Conservation (phyloP, 192 early-diverging fungal genomes). For the Bifiguratus adelaidae region DNA sequence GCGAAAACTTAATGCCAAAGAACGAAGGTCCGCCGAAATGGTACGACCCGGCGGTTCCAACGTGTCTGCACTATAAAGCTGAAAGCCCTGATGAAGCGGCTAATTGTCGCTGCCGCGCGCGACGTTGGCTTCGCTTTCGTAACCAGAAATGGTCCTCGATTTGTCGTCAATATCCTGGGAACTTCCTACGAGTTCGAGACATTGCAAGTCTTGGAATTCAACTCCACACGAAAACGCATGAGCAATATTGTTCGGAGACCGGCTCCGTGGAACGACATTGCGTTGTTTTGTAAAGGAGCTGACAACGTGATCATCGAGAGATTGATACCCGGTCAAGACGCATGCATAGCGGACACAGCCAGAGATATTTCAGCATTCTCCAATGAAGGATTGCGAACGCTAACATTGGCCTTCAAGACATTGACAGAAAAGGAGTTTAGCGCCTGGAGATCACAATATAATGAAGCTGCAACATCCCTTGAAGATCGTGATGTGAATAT, state of each 20-base stretch:
- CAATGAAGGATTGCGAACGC: conserved; percentile 81
- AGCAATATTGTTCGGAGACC: conserved; percentile 73
- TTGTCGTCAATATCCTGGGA: conserved; percentile 64
- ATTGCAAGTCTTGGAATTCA: conserved; percentile 87
- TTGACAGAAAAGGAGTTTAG: conserved; percentile 65
- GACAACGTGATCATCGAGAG: conserved; percentile 93
- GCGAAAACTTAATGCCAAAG: too few species aligned
- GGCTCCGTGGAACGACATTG: conserved; percentile 60
- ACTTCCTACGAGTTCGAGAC: conserved; percentile 58
- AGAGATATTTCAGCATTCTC: conserved; percentile 67
- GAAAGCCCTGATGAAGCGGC: conserved; percentile 82
- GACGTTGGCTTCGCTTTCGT: conserved; percentile 73
- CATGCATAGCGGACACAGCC: conserved; percentile 43
- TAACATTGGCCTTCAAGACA: conserved; percentile 73
- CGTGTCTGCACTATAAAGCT: conserved; percentile 44
- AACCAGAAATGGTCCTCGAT: conserved; percentile 28
- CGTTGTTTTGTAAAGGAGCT: conserved; percentile 89
- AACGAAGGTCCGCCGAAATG: too few species aligned
- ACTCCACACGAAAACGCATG: conserved; percentile 95
- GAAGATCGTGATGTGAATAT: conserved; percentile 63
- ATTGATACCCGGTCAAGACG: conserved; percentile 33
- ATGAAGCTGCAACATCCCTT: conserved; percentile 55
- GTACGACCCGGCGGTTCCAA: conserved; percentile 17
- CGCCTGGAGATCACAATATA: conserved; percentile 64
- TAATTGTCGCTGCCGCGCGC: conserved; percentile 65